Conservation (phyloP, 2,329 filamentous ascomycete genomes). For the Trichoderma sp. region DNA sequence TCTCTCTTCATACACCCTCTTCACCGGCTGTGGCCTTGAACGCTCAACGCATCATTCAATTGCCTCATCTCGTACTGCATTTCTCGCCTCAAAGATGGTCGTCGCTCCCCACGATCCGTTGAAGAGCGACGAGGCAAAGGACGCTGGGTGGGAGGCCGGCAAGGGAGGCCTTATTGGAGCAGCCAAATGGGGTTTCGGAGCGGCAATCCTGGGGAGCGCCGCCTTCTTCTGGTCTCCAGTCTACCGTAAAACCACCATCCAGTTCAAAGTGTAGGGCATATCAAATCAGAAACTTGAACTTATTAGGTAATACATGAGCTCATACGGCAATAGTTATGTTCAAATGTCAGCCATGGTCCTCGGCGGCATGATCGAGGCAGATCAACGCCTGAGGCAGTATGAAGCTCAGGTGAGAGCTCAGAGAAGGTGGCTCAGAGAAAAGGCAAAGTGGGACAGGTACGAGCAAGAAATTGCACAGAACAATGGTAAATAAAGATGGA, state of each 20-base stretch:
- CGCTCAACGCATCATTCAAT: not conserved
- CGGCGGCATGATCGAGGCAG: constrained; percentile 74
- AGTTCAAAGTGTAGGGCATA: constrained; percentile 67
- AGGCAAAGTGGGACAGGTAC: constrained; percentile 66
- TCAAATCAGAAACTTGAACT: too few species aligned
- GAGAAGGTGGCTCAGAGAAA: constrained; percentile 61
- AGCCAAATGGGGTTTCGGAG: constrained; percentile 69
- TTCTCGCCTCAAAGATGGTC: not conserved
- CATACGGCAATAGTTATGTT: constrained; percentile 57
- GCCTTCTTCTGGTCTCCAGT: constrained; percentile 67
- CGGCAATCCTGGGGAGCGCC: constrained; percentile 59
- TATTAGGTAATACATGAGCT: not conserved
- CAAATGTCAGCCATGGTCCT: constrained; percentile 86
- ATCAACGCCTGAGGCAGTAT: constrained; percentile 64
- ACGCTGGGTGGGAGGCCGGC: constrained; percentile 69
- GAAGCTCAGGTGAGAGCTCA: constrained; percentile 64
- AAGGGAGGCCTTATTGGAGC: constrained; percentile 66
- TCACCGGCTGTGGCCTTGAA: not conserved
- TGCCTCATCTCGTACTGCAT: not conserved
- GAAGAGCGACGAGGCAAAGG: constrained; percentile 63
- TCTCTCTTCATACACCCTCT: not conserved
- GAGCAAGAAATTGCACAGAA: constrained; percentile 58
- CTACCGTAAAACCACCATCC: constrained; percentile 69
- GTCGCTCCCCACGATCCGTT: constrained; percentile 49
- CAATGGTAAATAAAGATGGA: constrained; percentile 34